Evolutionary conservation across 192 early-diverging fungal species (phyloP).

Genomic region (Mortierella alpina): DNA sequence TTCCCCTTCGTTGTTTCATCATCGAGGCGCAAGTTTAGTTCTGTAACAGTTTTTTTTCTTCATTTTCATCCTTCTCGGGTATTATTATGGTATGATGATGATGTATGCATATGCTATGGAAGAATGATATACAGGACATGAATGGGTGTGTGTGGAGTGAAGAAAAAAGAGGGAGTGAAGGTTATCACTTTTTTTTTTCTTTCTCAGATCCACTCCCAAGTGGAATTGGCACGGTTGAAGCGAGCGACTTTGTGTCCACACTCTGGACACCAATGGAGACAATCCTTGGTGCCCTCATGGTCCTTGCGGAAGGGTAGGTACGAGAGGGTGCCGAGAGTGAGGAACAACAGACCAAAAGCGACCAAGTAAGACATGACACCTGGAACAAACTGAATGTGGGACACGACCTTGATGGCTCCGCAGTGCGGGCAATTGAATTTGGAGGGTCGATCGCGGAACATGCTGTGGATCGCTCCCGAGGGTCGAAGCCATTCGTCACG

Average conservation of each 20-base stretch:
- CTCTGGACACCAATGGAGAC: constrained; percentile 46
- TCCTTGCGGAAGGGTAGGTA: constrained; percentile 35
- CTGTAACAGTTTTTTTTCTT: not conserved
- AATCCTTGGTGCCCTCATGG: constrained; percentile 46
- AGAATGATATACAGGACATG: not conserved
- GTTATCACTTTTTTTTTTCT: no score
- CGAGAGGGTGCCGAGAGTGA: constrained; percentile 31
- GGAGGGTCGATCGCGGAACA: constrained; percentile 36
- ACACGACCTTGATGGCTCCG: constrained; percentile 43
- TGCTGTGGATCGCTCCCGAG: constrained; percentile 41
- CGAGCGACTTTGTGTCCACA: constrained; percentile 26
- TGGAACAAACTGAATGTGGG: constrained; percentile 29
- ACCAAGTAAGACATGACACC: constrained; percentile 48
- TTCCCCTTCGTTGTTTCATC: no score
- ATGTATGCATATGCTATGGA: not conserved
- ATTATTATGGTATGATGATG: not conserved
- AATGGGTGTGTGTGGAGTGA: not conserved
- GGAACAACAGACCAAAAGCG: constrained; percentile 41
- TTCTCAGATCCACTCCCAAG: constrained; percentile 45
- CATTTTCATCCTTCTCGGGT: not conserved
- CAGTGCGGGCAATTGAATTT: constrained; percentile 50
- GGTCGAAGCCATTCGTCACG: constrained; percentile 47
- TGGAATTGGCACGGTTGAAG: constrained; percentile 30
- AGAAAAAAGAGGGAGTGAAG: not conserved
- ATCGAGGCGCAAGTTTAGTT: not conserved